Conservation (phyloP, 2,329 filamentous ascomycete species). For the Fusarium fujikuroi region DNA sequence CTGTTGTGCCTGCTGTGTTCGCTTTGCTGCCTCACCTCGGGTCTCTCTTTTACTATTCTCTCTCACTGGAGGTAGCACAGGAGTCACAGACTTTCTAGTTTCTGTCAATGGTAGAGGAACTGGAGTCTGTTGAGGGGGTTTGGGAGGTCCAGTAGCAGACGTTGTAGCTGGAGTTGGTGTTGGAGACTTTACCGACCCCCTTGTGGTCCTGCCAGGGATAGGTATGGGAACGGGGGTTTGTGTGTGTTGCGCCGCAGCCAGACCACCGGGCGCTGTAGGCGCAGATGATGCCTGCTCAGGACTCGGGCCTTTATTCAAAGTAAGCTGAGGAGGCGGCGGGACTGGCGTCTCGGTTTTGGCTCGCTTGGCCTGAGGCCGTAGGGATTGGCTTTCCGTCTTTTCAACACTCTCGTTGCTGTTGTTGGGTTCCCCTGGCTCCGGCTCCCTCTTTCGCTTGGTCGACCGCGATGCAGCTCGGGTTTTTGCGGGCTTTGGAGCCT, state of each 20-base stretch:
- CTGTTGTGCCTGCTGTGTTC: conserved; percentile 50
- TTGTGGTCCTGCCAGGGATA: conserved; percentile 43
- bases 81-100: conserved; percentile 47
- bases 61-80: conserved; percentile 46
- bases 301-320: conserved; percentile 44
- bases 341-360: conserved; percentile 69
- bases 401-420: conserved; percentile 44
- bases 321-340: conserved; percentile 56
- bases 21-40: conserved; percentile 57
- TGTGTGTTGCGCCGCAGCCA: conserved; percentile 41
- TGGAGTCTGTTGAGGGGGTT: conserved; percentile 50
- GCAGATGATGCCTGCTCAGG: conserved; percentile 34
- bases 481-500: conserved; percentile 42
- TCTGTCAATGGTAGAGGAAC: conserved; percentile 52
- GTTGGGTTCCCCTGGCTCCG: conserved; percentile 44
- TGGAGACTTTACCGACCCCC: conserved; percentile 49
- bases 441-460: conserved; percentile 60
- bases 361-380: conserved; percentile 59
- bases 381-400: conserved; percentile 43
- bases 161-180: conserved; percentile 41
- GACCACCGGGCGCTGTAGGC: conserved; percentile 34
- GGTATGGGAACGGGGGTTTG: conserved; percentile 58
- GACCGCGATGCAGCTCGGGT: conserved; percentile 47
- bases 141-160: conserved; percentile 46
- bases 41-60: conserved; percentile 57